These are phyloP conservation scores for Ramalina peruviana DNA, from an alignment of 495 filamentous ascomycete species.

Conservation along the genomic window DNA sequence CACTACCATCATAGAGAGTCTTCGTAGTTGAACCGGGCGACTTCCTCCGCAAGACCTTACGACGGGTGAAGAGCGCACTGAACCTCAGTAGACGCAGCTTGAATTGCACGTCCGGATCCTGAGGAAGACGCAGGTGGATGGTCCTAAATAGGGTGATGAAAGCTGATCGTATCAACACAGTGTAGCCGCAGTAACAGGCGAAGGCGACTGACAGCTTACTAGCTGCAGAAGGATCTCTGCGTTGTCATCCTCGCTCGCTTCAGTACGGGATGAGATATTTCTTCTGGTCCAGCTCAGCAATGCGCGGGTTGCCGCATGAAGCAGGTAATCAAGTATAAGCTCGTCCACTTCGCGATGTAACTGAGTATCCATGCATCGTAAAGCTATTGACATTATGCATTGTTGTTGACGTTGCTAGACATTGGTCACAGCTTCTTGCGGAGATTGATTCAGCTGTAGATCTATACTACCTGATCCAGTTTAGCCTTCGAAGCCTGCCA, in stretches of 20 bases:
- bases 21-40: neutral
- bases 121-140: conserved; percentile 14
- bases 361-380: conserved; percentile 6
- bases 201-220: conserved; percentile 11
- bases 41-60: neutral
- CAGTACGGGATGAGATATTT: no score
- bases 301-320: conserved; percentile 28
- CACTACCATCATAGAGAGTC: no score
- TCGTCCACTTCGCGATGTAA: conserved; percentile 29
- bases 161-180: conserved; percentile 1
- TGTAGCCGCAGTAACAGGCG: neutral
- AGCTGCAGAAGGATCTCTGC: conserved; percentile 10
- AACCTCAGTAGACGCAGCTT: conserved; percentile 25
- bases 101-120: conserved; percentile 14
- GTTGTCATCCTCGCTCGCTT: neutral
- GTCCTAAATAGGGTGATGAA: conserved; percentile 23
- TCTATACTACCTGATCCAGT: no score
- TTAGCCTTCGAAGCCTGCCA: no score
- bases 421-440: no score
- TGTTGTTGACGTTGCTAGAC: neutral
- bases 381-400: neutral
- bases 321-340: conserved; percentile 41
- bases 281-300: conserved; percentile 10
- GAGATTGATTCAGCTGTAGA: no score
- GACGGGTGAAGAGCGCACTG: conserved; percentile 20